Evolutionary conservation across 768 basidiomycete species (phyloP).

Genomic region (Suillus spraguei): DNA sequence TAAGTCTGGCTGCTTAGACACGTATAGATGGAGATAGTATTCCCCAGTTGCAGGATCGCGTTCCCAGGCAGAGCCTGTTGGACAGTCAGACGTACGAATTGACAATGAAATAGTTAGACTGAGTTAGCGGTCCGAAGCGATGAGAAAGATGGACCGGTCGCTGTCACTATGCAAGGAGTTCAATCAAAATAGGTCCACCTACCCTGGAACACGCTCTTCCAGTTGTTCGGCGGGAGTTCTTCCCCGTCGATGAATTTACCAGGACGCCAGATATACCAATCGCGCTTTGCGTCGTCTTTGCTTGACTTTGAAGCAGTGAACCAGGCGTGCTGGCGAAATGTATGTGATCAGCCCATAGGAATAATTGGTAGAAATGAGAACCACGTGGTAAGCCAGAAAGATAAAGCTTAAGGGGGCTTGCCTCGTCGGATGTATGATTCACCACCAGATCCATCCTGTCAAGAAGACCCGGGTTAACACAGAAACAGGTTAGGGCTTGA

Average conservation of each 20-base stretch:
- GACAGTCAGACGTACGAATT: not conserved
- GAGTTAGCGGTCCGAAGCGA: not conserved
- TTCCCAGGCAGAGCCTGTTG: conserved; percentile 67
- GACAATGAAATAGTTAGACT: not conserved
- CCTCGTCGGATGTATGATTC: conserved; percentile 73
- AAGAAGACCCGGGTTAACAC: conserved; percentile 7
- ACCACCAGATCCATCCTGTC: conserved; percentile 76
- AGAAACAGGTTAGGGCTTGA: conserved; percentile 10
- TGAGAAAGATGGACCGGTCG: too few species aligned
- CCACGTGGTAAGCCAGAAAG: not conserved
- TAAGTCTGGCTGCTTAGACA: conserved; percentile 69
- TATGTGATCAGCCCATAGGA: conserved; percentile 10
- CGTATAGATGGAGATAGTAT: conserved; percentile 74
- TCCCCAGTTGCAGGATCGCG: conserved; percentile 65
- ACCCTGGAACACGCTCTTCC: conserved; percentile 71
- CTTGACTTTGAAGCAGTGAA: conserved; percentile 60
- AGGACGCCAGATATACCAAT: conserved; percentile 80
- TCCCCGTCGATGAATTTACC: conserved; percentile 55
- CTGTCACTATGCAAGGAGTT: not conserved
- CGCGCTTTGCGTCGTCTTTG: conserved; percentile 56
- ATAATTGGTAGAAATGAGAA: conserved; percentile 12
- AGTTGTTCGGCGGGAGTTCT: conserved; percentile 70
- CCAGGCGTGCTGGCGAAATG: conserved; percentile 61
- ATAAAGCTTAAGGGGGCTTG: conserved; percentile 20
- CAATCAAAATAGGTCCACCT: conserved; percentile 12